A percentile compares a stretch with the other conserved stretches of the same genome.
These are phyloP conservation scores for Agarophyton chilense DNA, from an alignment of 23 red algal genomes.

Conservation along the genomic window DNA sequence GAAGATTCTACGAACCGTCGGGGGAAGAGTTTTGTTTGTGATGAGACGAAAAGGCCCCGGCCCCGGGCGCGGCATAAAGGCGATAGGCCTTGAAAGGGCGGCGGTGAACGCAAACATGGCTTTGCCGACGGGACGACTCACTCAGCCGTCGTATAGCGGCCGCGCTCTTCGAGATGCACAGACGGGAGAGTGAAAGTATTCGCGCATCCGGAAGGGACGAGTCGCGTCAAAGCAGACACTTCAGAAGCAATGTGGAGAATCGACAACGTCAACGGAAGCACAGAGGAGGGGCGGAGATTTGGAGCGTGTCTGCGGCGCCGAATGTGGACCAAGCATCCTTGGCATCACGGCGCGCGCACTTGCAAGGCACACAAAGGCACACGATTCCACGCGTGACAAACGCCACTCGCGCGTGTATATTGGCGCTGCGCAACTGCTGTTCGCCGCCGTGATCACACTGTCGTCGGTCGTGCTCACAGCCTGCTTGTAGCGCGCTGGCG, in stretches of 20 bases:
- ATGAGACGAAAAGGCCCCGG: not conserved
- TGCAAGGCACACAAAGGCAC: not conserved
- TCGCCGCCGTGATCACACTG: not conserved
- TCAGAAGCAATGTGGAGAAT: too few relatives aligned
- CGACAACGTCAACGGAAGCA: too few relatives aligned
- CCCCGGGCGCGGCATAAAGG: not conserved
- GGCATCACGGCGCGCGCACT: slow-evolving; percentile 26
- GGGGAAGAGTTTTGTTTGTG: not conserved
- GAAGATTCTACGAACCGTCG: not conserved
- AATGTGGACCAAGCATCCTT: not conserved
- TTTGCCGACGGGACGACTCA: too few relatives aligned
- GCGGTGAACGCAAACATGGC: not conserved
- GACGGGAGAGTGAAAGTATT: not conserved
- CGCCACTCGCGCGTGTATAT: not conserved
- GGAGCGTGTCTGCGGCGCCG: too few relatives aligned
- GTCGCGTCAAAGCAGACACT: not conserved
- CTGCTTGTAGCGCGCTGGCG: not conserved
- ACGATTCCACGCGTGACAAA: not conserved
- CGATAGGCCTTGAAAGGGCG: not conserved
- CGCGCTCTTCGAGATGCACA: not conserved
- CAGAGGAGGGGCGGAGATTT: not conserved
- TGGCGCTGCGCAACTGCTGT: too few relatives aligned
- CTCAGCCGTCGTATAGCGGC: slow-evolving; percentile 3
- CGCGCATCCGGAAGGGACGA: not conserved
- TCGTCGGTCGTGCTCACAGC: not conserved